These are phyloP conservation scores for Blastobotrys ciferrii DNA, from an alignment of 1,139 yeast genomes.

Conservation along the genomic window DNA sequence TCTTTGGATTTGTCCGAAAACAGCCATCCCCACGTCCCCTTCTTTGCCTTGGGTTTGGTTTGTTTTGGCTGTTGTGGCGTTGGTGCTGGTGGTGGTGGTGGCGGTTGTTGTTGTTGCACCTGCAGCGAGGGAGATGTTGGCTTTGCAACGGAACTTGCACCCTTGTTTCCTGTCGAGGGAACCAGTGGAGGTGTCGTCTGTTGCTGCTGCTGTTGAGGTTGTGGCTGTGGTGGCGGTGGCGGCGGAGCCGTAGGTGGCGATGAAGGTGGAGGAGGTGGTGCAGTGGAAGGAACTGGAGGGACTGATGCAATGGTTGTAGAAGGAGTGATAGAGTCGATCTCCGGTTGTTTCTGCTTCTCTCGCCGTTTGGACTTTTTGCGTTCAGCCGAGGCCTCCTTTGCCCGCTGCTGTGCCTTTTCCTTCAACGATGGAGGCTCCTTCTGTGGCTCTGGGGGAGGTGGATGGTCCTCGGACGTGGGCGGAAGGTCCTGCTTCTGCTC, in stretches of 20 bases:
- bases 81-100: conserved; percentile 4
- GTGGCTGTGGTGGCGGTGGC: conserved; percentile 3
- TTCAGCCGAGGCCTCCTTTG: not conserved
- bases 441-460: not conserved
- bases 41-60: conserved; percentile 20
- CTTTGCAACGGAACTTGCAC: too few species aligned
- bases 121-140: not conserved
- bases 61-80: too few species aligned
- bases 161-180: not conserved
- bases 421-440: not conserved
- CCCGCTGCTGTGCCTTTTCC: not conserved
- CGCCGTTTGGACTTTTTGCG: not conserved
- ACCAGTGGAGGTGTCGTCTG: not conserved
- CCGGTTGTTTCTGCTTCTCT: not conserved
- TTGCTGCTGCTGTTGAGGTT: not conserved
- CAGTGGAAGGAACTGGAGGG: conserved; percentile 2
- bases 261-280: conserved; percentile 8
- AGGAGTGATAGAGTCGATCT: not conserved
- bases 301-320: conserved; percentile 5
- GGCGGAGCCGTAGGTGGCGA: conserved; percentile 2
- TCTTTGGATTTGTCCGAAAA: conserved; percentile 5
- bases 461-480: not conserved
- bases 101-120: too few species aligned
- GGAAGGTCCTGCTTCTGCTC: not conserved
- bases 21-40: conserved; percentile 30